A percentile compares a stretch with the other conserved stretches of the same genome.
Evolutionary conservation across 2,329 filamentous ascomycete genomes (phyloP).

Genomic region (Calonectria ilicicola): DNA sequence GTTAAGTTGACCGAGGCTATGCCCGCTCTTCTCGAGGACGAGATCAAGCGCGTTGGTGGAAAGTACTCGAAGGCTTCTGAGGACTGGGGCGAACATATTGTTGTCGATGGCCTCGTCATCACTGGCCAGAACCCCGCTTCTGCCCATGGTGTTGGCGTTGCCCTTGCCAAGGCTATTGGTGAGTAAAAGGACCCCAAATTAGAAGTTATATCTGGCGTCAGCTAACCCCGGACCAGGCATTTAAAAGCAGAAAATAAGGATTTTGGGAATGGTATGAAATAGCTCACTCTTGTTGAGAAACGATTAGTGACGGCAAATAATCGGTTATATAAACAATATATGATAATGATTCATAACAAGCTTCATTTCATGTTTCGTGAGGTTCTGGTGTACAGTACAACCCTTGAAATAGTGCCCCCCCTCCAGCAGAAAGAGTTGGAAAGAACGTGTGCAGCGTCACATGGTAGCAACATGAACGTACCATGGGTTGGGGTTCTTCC

Average conservation of each 20-base stretch:
- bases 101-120: constrained; percentile 64
- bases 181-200: not conserved
- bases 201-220: too few relatives aligned
- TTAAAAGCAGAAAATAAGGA: not conserved
- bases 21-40: constrained; percentile 70
- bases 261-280: not conserved
- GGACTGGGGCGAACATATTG: constrained; percentile 63
- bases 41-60: constrained; percentile 64
- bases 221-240: not conserved
- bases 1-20: constrained; percentile 62
- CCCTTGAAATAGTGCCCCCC: too few relatives aligned
- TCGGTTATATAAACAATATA: constrained; percentile 8
- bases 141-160: constrained; percentile 63
- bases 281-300: not conserved
- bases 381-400: not conserved
- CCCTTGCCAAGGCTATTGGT: constrained; percentile 59
- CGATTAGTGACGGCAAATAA: constrained; percentile 21
- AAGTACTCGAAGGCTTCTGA: constrained; percentile 66
- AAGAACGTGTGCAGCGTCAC: too few relatives aligned
- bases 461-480: too few relatives aligned
- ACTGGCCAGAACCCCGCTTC: constrained; percentile 71
- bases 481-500: too few relatives aligned
- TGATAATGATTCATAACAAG: not conserved
- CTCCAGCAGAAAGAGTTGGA: too few relatives aligned
- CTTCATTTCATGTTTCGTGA: not conserved